Base-by-base conservation (phyloP, 768 basidiomycete species). In the Termitomyces sp. region DNA sequence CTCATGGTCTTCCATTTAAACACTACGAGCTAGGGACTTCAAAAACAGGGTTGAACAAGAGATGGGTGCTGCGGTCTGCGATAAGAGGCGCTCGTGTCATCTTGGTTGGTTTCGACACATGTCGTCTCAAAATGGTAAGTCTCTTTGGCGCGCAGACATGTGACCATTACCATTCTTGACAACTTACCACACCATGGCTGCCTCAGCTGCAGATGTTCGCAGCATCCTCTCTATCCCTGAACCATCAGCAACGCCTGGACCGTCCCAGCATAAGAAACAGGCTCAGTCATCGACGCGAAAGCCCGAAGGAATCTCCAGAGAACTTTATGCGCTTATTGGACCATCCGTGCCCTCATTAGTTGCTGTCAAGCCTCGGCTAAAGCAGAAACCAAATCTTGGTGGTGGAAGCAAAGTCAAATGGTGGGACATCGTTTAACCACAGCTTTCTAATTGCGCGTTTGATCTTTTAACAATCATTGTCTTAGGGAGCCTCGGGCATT, bases 241-340 rank as follows among this genome's bases (percentile, higher is more conserved):
- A 20, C 54, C 68, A 2, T 70, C 75, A 4, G 64, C 76, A 29
- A 66, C 74, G 7, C 64, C 76, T 7, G 74, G 75, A 4, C 73
- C 80, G 2, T 71, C 79, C n/a, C 79, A 76, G 36, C 66, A 68
- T 2, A 81, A 79, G 62, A 87, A 81, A 60, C 56, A 71, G 3
- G 33, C 66, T 22, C 52, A 73, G n/a, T 16, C 72, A 2, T 64
- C 76, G 12, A 64, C 73, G 16, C 80, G 81, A 64, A 92, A 90
- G 70, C 91, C 91, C 3, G 91, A 94, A 18, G 95, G 96, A 18
- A 94, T 98, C 56, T 88, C 94, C 0, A 79, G 94, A 61, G 95
- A 98, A 69, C 79, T 99, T 2, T 98, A 90, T 72, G 86, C 90
- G 1, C 83, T 99, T 56, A 98, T 99, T 60, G 96, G 96, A n/a